Evolutionary conservation across 2,329 filamentous ascomycete genomes (phyloP), one percentile per base, ranked within the genome.

Genomic region (Hortaea sp.): DNA sequence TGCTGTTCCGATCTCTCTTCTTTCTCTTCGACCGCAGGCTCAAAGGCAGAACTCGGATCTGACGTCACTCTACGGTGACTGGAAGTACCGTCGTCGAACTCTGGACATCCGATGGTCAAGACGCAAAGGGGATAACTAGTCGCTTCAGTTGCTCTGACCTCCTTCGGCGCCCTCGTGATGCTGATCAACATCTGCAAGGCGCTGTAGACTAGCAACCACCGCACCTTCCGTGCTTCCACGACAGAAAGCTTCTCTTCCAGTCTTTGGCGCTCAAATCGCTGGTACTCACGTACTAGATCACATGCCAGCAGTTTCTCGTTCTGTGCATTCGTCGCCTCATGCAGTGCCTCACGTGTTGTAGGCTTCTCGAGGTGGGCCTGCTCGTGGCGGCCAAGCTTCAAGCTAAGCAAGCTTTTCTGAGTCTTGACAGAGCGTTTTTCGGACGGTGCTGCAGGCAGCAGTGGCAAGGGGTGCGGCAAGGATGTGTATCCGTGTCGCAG

Each of bases 161-260:
- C 78, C 6, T 49, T 42, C 0, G 85, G 81, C 0, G 76, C 69
- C 31, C 75, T 68, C 1, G 78, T 82, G 34, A 80, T 79, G 44
- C 77, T 78, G 7, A 76, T 73, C 1, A 92, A 72, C n/a, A 80
- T 81, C 60, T 92, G 86, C 47, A 87, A 75, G 3, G 79, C 74
- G 12, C 79, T 75, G 57, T 90, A 90, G 5, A 90, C 74, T 32
- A 89, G 61, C 29, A 89, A 77, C 85, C 85, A 92, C 35, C 85
- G 75, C 11, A 88, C 76, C 63, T 88, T 89, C 37, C 86, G 78
- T 1, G 79, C 84, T 52, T 90, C 85, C 6, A 74, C 69, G 7
- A 79, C 66, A 0, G 76, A 74, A 1, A 82, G 60, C 57, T 77
- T 80, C 47, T 77, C 78, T 48, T 82, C 77, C 0, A 69, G 66